These are phyloP conservation scores for Trichopus zeylanicus DNA, from an alignment of 116 monocot genomes.

Conservation along the genomic window DNA sequence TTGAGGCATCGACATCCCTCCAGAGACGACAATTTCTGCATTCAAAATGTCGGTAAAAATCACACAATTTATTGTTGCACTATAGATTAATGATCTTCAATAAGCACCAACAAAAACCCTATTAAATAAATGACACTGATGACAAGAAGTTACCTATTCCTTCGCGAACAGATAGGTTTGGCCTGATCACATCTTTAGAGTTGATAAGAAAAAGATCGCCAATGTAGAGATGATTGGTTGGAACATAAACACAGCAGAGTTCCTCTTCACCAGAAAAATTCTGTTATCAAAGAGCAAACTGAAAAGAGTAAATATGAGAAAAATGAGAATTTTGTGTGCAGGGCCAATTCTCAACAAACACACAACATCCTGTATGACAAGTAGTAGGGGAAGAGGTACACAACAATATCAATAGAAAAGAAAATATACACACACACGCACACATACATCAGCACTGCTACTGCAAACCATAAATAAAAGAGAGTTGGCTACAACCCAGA, in stretches of 20 bases:
- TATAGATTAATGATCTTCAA: too few relatives aligned
- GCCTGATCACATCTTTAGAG: conserved; percentile 77
- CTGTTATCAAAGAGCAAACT: conserved; percentile 26
- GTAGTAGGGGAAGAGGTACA: not conserved
- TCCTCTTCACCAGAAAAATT: conserved; percentile 84
- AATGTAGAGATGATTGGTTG: conserved; percentile 95
- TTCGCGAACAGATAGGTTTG: conserved; percentile 91
- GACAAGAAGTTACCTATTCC: conserved; percentile 74
- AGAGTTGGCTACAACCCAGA: too few relatives aligned
- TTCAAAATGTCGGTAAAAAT: conserved; percentile 1
- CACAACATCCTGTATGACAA: not conserved
- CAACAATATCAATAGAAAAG: not conserved
- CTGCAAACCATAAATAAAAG: too few relatives aligned
- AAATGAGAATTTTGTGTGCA: too few relatives aligned
- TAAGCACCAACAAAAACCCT: too few relatives aligned
- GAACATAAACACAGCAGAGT: conserved; percentile 84
- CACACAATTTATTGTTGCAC: too few relatives aligned
- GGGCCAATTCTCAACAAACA: not conserved
- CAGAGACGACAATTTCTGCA: conserved; percentile 91
- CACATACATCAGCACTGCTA: too few relatives aligned
- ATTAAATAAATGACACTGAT: not conserved
- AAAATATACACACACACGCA: not conserved
- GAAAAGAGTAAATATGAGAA: not conserved
- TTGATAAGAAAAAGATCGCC: conserved; percentile 89
- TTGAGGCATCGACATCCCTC: conserved; percentile 96